Evolutionary conservation across 2,329 filamentous ascomycete species (phyloP).

Genomic region (Pseudocercospora crystallina): DNA sequence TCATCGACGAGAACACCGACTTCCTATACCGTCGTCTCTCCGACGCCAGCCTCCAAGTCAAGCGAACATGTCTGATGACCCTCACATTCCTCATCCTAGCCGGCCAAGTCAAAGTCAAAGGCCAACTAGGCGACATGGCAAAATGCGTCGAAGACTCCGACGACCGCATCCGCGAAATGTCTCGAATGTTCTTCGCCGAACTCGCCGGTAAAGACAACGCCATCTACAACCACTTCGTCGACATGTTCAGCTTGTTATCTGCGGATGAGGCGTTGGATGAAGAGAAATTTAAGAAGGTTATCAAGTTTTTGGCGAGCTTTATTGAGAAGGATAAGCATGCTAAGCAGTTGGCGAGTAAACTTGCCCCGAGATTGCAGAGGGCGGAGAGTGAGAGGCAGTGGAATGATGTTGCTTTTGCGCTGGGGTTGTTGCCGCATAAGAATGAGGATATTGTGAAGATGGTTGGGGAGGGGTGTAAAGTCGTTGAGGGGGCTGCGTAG

Average conservation of each 20-base stretch:
- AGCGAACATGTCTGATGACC: conserved; percentile 97
- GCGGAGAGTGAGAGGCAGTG: conserved; percentile 94
- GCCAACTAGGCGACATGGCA: conserved; percentile 96
- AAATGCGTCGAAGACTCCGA: conserved; percentile 98
- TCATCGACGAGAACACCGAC: conserved; percentile 98
- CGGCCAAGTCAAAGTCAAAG: conserved; percentile 98
- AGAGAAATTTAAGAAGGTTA: conserved; percentile 79
- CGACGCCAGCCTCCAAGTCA: conserved; percentile 84
- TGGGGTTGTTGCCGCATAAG: conserved; percentile 87
- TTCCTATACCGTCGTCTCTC: conserved; percentile 93
- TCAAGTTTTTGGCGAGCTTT: conserved; percentile 92
- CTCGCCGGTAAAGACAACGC: conserved; percentile 97
- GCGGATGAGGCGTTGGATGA: conserved; percentile 79
- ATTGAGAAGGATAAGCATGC: conserved; percentile 99
- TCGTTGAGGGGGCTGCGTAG: conserved; percentile 39
- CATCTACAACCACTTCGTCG: conserved; percentile 98
- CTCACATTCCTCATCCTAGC: conserved; percentile 95
- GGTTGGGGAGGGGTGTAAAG: conserved; percentile 69
- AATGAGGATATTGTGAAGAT: conserved; percentile 83
- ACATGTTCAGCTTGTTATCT: conserved; percentile 94
- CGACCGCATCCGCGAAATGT: conserved; percentile 87
- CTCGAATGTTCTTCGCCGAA: conserved; percentile 98
- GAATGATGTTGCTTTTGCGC: conserved; percentile 93
- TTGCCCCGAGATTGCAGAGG: conserved; percentile 78
- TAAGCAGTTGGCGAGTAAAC: conserved; percentile 87